Evolutionary conservation across 805 yeast species (phyloP).

Genomic region (Candida boidinii): DNA sequence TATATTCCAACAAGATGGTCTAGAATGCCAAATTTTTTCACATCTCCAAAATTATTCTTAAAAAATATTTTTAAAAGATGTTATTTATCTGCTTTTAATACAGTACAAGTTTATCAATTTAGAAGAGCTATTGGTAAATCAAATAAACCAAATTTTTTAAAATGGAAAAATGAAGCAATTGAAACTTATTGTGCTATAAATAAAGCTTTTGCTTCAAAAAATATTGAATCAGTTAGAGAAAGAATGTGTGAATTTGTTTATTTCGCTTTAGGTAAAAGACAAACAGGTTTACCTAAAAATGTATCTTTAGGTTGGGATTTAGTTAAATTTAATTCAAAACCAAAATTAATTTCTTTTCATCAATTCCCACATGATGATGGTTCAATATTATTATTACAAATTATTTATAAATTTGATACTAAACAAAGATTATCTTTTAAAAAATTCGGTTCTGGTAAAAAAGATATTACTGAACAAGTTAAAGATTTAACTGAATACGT

Average conservation of each 20-base stretch:
- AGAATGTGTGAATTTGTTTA: conserved; percentile 55
- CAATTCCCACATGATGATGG: conserved; percentile 36
- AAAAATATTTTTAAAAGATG: conserved; percentile 50
- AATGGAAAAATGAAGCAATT: conserved; percentile 83
- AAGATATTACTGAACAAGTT: conserved; percentile 35
- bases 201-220: conserved; percentile 62
- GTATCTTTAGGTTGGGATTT: conserved; percentile 70
- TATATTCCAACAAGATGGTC: conserved; percentile 44
- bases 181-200: conserved; percentile 72
- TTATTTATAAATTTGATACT: conserved; percentile 56
- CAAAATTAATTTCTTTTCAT: conserved; percentile 65
- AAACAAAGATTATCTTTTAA: conserved; percentile 48
- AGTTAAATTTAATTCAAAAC: conserved; percentile 57
- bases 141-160: conserved; percentile 54
- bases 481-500: conserved; percentile 53
- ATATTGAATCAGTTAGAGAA: conserved; percentile 37
- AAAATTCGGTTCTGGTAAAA: conserved; percentile 29
- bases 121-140: conserved; percentile 29
- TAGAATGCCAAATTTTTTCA: conserved; percentile 30
- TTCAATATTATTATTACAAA: conserved; percentile 31
- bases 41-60: conserved; percentile 31
- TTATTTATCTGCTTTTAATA: conserved; percentile 60
- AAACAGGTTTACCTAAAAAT: conserved; percentile 45
- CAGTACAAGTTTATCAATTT: conserved; percentile 41
- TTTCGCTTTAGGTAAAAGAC: conserved; percentile 45